Evolutionary conservation across 129 eudicot species (phyloP).

Genomic region (Artemisia tridentata): DNA sequence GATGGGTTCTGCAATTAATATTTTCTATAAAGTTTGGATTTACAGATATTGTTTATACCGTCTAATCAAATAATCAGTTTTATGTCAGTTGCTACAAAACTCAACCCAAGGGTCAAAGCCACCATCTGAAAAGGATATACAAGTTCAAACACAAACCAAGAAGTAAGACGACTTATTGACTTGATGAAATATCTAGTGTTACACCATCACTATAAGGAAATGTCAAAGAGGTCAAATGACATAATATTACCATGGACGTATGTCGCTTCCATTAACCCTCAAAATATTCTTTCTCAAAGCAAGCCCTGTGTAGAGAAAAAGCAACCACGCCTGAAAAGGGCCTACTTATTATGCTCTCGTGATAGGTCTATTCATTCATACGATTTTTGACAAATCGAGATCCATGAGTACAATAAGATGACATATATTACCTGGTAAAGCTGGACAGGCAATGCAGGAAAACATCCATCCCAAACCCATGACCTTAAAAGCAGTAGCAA

Average conservation of each 20-base stretch:
- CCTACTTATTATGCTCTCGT: constrained; percentile 8
- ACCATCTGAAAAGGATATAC: no score
- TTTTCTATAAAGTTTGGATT: no score
- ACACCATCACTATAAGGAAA: no score
- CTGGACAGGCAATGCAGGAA: constrained; percentile 87
- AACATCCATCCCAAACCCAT: constrained; percentile 80
- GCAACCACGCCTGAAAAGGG: constrained; percentile 83
- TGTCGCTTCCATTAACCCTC: constrained; percentile 89
- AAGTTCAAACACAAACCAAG: constrained; percentile 13
- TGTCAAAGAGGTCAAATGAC: neutral
- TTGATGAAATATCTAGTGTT: no score
- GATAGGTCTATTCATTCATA: neutral
- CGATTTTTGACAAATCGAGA: neutral
- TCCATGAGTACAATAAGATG: neutral
- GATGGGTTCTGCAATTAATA: no score
- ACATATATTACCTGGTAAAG: constrained; percentile 67
- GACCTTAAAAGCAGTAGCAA: constrained; percentile 63
- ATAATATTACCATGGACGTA: constrained; percentile 76
- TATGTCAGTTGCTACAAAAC: no score
- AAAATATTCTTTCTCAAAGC: constrained; percentile 87
- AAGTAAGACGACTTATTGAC: no score
- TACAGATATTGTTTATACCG: no score
- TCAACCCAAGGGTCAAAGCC: no score
- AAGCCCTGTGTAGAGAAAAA: constrained; percentile 86
- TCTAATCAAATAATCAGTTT: no score